A percentile compares a stretch with the other conserved stretches of the same genome.
Conservation (phyloP, 225 moss, liverwort and hornwort genomes). For the Marchantia polymorpha region DNA sequence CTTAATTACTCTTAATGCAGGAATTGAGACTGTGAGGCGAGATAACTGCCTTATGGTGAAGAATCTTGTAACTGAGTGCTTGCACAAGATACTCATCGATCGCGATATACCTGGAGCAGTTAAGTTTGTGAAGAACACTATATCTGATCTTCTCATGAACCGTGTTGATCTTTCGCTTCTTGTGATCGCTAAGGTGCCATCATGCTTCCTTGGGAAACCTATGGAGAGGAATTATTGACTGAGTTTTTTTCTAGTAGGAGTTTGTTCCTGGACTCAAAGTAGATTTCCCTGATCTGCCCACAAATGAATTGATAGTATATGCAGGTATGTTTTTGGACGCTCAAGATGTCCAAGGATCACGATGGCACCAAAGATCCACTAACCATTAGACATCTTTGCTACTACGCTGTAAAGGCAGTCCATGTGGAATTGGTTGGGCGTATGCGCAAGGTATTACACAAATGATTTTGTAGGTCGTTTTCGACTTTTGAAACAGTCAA, state of each 20-base stretch:
- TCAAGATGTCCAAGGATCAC: not conserved
- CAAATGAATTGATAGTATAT: not conserved
- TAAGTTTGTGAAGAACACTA: slow-evolving; percentile 91
- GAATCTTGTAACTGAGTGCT: slow-evolving; percentile 94
- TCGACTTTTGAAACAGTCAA: not conserved
- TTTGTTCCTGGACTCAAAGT: not conserved
- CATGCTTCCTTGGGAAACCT: not conserved
- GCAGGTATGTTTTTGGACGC: not conserved
- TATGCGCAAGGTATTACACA: slow-evolving; percentile 73
- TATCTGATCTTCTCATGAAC: slow-evolving; percentile 96
- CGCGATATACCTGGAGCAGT: slow-evolving; percentile 87
- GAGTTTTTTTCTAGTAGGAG: not conserved
- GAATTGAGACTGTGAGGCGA: slow-evolving; percentile 96
- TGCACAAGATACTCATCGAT: slow-evolving; percentile 89
- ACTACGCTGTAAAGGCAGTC: slow-evolving; percentile 82
- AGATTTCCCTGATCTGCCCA: not conserved
- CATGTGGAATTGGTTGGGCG: slow-evolving; percentile 97
- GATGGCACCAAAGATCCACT: not conserved
- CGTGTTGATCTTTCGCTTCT: slow-evolving; percentile 98
- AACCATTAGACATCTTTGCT: slow-evolving; percentile 1
- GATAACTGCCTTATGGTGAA: slow-evolving; percentile 98
- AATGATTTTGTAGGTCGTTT: not conserved
- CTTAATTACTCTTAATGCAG: slow-evolving; percentile 27
- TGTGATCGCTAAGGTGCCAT: slow-evolving; percentile 84
- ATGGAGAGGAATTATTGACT: not conserved